A percentile compares a stretch with the other conserved stretches of the same genome.
These are phyloP conservation scores for Diversispora epigaea DNA, from an alignment of 192 early-diverging fungal species.

Conservation along the genomic window DNA sequence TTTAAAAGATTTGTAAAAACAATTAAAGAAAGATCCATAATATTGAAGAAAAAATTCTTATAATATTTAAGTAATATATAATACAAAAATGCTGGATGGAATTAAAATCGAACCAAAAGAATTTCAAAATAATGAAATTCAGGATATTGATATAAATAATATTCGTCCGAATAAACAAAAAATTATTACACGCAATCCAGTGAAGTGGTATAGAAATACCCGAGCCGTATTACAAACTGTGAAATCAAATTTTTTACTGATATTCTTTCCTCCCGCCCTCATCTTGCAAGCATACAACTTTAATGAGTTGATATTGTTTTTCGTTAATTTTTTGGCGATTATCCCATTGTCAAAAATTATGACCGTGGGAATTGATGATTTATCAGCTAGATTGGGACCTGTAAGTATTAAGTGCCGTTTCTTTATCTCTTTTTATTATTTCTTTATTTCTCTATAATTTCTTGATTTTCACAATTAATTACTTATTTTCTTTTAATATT, in stretches of 20 bases:
- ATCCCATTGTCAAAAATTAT: conserved; percentile 30
- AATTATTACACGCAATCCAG: conserved; percentile 9
- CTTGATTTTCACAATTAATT: background rate
- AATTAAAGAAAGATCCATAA: too few species aligned
- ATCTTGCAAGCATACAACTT: background rate
- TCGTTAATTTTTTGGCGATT: conserved; percentile 31
- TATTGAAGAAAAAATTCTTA: too few species aligned
- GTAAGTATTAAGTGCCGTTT: background rate
- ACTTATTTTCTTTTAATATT: background rate
- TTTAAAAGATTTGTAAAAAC: too few species aligned
- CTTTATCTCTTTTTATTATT: too few species aligned
- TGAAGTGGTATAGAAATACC: conserved; percentile 22
- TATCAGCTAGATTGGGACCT: conserved; percentile 16
- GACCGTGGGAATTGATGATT: conserved; percentile 25
- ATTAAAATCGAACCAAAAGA: too few species aligned
- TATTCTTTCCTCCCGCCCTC: conserved; percentile 23
- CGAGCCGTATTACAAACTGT: background rate
- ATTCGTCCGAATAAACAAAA: background rate
- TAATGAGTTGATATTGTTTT: conserved; percentile 3
- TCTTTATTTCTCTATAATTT: background rate
- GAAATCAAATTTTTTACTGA: conserved; percentile 29
- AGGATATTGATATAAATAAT: too few species aligned
- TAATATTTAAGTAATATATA: too few species aligned
- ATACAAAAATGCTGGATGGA: too few species aligned
- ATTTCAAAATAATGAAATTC: too few species aligned